These are phyloP conservation scores for Xylaria palmicola DNA, from an alignment of 495 filamentous ascomycete species.

Conservation along the genomic window DNA sequence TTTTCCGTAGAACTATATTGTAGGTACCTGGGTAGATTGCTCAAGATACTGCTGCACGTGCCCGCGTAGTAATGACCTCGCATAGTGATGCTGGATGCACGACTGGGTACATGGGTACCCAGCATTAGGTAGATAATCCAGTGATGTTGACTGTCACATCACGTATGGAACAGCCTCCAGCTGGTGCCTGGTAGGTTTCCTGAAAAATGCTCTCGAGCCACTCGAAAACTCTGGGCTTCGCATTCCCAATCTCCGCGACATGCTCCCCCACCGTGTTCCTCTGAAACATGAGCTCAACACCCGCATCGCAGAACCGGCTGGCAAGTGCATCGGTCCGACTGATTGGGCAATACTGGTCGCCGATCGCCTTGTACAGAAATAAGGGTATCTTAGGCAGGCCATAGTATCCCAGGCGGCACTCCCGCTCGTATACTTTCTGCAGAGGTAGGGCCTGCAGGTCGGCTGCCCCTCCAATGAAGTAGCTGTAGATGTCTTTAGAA, in stretches of 20 bases:
- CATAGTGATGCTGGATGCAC: too few relatives aligned
- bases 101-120: neutral
- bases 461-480: slow-evolving; percentile 38
- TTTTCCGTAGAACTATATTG: too few relatives aligned
- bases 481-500: slow-evolving; percentile 38
- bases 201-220: slow-evolving; percentile 24
- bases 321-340: slow-evolving; percentile 46
- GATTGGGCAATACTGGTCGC: slow-evolving; percentile 45
- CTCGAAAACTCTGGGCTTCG: slow-evolving; percentile 19
- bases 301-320: slow-evolving; percentile 35
- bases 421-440: slow-evolving; percentile 25
- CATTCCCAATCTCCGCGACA: slow-evolving; percentile 24
- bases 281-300: slow-evolving; percentile 41
- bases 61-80: too few relatives aligned
- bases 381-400: slow-evolving; percentile 45
- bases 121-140: neutral
- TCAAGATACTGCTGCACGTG: too few relatives aligned
- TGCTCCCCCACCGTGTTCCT: slow-evolving; percentile 41
- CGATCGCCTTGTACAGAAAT: slow-evolving; percentile 52
- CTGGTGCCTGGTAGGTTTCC: slow-evolving; percentile 14
- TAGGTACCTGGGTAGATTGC: too few relatives aligned
- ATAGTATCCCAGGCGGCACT: slow-evolving; percentile 42
- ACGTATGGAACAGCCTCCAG: neutral
- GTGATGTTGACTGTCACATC: neutral
- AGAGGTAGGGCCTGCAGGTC: slow-evolving; percentile 29